These are phyloP conservation scores for Mucor lusitanicus DNA, from an alignment of 371 early-diverging fungal species.

Conservation along the genomic window DNA sequence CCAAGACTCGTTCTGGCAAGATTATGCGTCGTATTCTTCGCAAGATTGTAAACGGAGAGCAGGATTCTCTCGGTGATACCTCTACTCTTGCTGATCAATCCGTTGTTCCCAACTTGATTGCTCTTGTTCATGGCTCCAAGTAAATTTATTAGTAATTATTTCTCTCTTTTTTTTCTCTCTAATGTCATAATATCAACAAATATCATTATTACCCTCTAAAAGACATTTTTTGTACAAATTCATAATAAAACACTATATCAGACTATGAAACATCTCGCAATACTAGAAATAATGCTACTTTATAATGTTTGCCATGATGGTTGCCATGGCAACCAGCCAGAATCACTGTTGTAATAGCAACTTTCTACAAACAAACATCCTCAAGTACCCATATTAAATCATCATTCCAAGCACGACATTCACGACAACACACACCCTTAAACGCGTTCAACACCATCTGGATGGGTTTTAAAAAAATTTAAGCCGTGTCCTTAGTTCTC, in stretches of 20 bases:
- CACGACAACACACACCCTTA: not conserved
- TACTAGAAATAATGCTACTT: no score
- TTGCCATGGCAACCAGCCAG: not conserved
- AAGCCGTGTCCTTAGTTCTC: not conserved
- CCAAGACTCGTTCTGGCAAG: constrained; percentile 98
- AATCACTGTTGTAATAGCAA: not conserved
- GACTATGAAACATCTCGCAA: no score
- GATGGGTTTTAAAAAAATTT: not conserved
- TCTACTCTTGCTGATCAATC: constrained; percentile 84
- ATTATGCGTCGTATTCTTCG: constrained; percentile 94
- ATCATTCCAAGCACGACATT: no score
- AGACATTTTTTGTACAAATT: constrained; percentile 2
- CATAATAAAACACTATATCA: not conserved
- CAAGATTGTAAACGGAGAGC: constrained; percentile 86
- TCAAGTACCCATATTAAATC: no score
- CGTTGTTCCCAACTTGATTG: constrained; percentile 28
- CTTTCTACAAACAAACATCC: not conserved
- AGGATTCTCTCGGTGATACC: constrained; percentile 83
- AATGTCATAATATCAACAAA: constrained; percentile 6
- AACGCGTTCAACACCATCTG: not conserved
- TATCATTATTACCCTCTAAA: not conserved
- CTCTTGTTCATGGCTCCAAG: constrained; percentile 23
- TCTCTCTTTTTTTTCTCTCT: not conserved
- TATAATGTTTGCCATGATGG: no score
- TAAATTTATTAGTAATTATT: constrained; percentile 11